These are phyloP conservation scores for Leishmania lainsoni DNA, from an alignment of 208 protist genomes.

Conservation along the genomic window DNA sequence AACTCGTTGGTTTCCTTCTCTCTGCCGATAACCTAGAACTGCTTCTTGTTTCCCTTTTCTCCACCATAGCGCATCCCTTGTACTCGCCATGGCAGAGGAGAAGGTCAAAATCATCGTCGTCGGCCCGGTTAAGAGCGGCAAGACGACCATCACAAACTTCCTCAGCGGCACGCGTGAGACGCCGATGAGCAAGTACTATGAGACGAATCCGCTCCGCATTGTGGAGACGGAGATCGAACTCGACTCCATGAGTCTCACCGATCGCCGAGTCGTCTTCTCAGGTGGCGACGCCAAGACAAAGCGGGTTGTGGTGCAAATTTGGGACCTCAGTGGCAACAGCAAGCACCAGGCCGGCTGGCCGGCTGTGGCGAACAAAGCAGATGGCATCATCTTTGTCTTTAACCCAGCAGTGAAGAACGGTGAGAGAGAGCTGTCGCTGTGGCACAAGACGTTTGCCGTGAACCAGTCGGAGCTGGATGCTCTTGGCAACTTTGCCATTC, in stretches of 20 bases:
- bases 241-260: slow-evolving; percentile 46
- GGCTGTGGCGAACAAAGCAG: slow-evolving; percentile 66
- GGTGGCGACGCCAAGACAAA: slow-evolving; percentile 52
- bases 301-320: slow-evolving; percentile 78
- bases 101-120: slow-evolving; percentile 85
- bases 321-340: slow-evolving; percentile 85
- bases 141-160: slow-evolving; percentile 86
- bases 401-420: slow-evolving; percentile 74
- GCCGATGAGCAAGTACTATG: slow-evolving; percentile 80
- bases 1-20: neutral
- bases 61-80: neutral
- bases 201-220: slow-evolving; percentile 88
- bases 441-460: slow-evolving; percentile 90
- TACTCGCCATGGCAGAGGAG: slow-evolving; percentile 50
- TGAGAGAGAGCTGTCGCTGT: slow-evolving; percentile 86
- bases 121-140: slow-evolving; percentile 83
- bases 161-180: slow-evolving; percentile 79
- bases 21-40: neutral
- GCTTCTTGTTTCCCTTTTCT: slow-evolving; percentile 10
- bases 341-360: slow-evolving; percentile 89
- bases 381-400: slow-evolving; percentile 91
- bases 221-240: slow-evolving; percentile 85
- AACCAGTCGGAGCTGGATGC: slow-evolving; percentile 74
- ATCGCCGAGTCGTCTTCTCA: slow-evolving; percentile 66
- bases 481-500: slow-evolving; percentile 60